Evolutionary conservation across 2,329 filamentous ascomycete genomes (phyloP).

Genomic region (Akanthomyces lecanii): DNA sequence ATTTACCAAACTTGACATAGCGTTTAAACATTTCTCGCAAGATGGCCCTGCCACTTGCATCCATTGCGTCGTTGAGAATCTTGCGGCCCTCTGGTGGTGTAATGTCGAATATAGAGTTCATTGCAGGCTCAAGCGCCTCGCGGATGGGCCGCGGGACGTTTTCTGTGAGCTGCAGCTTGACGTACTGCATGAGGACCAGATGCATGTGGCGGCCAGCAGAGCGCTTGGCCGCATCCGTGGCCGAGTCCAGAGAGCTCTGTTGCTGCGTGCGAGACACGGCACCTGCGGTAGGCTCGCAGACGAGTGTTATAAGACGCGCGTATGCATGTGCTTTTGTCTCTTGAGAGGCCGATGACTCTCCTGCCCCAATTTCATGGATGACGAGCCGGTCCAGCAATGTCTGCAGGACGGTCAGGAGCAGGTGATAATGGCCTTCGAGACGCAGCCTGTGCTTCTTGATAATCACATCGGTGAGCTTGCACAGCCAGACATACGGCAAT

Average conservation of each 20-base stretch:
- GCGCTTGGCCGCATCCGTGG: slow-evolving; percentile 57
- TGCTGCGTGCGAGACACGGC: slow-evolving; percentile 47
- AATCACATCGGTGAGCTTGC: slow-evolving; percentile 51
- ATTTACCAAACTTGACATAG: slow-evolving; percentile 61
- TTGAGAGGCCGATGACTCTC: slow-evolving; percentile 25
- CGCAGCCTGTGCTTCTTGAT: slow-evolving; percentile 58
- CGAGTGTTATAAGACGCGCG: slow-evolving; percentile 52
- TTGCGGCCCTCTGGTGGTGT: slow-evolving; percentile 51
- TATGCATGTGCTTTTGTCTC: slow-evolving; percentile 47
- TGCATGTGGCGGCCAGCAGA: slow-evolving; percentile 61
- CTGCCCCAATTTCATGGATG: slow-evolving; percentile 24
- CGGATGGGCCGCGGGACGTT: slow-evolving; percentile 47
- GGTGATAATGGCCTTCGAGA: slow-evolving; percentile 58
- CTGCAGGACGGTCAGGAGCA: slow-evolving; percentile 52
- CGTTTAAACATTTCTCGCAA: slow-evolving; percentile 55
- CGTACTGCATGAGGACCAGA: slow-evolving; percentile 53
- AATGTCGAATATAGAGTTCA: slow-evolving; percentile 57
- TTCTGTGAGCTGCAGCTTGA: slow-evolving; percentile 57
- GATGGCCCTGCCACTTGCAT: slow-evolving; percentile 55
- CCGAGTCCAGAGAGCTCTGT: slow-evolving; percentile 50
- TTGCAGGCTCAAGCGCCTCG: slow-evolving; percentile 53
- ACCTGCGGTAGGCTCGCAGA: slow-evolving; percentile 56
- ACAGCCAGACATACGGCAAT: slow-evolving; percentile 43
- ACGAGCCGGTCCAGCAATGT: slow-evolving; percentile 53
- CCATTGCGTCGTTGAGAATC: slow-evolving; percentile 57